A percentile compares a stretch with the other conserved stretches of the same genome.
Evolutionary conservation across 257 asterid genomes (phyloP).

Genomic region (Eucommia ulmoides): DNA sequence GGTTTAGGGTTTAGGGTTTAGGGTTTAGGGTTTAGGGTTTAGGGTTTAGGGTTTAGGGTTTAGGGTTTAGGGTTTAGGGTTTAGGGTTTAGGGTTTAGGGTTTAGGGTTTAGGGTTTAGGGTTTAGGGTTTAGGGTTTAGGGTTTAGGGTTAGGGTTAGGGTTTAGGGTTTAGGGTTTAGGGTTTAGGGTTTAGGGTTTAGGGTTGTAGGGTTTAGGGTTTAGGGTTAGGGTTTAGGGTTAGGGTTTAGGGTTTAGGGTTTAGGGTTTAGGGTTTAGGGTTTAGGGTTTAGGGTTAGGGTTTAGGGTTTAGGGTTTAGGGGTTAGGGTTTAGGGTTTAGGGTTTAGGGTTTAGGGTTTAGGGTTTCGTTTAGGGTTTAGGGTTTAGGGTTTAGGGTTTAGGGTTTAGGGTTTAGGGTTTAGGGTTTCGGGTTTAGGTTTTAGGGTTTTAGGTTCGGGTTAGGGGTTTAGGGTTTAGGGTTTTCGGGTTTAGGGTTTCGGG

Average conservation of each 20-base stretch:
- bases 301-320: slow-evolving; percentile 1
- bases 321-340: neutral
- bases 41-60: slow-evolving; percentile 1
- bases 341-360: slow-evolving; percentile 3
- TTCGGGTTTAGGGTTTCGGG: slow-evolving; percentile 8
- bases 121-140: slow-evolving; percentile 11
- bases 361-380: slow-evolving; percentile 11
- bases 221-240: slow-evolving; percentile 7
- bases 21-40: slow-evolving; percentile 3
- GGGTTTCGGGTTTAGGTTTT: too few relatives aligned
- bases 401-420: slow-evolving; percentile 11
- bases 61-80: slow-evolving; percentile 5
- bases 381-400: slow-evolving; percentile 12
- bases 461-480: slow-evolving; percentile 6
- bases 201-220: slow-evolving; percentile 4
- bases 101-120: slow-evolving; percentile 7
- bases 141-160: slow-evolving; percentile 6
- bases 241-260: slow-evolving; percentile 5
- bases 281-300: slow-evolving; percentile 10
- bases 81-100: slow-evolving; percentile 10
- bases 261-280: slow-evolving; percentile 2
- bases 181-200: slow-evolving; percentile 9
- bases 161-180: slow-evolving; percentile 6
- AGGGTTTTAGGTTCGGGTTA: slow-evolving; percentile 5
- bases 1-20: slow-evolving; percentile 5